These are phyloP conservation scores for Phialophora chinensis DNA, from an alignment of 2,329 filamentous ascomycete species.

Conservation along the genomic window DNA sequence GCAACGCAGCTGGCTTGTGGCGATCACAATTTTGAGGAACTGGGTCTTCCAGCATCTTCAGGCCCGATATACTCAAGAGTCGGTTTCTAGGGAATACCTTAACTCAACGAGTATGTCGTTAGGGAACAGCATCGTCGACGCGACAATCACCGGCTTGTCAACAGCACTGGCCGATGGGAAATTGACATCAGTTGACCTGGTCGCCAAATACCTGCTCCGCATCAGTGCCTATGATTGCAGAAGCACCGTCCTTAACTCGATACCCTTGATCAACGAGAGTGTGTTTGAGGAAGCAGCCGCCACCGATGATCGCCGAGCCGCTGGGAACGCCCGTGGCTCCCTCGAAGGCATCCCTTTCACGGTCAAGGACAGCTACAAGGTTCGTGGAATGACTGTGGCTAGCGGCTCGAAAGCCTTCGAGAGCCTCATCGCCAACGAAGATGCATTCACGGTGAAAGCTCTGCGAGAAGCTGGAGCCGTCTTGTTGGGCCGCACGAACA, in stretches of 20 bases:
- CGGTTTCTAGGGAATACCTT: neutral
- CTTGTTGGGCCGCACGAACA: conserved; percentile 63
- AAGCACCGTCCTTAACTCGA: conserved; percentile 53
- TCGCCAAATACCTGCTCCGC: conserved; percentile 54
- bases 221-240: conserved; percentile 56
- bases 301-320: conserved; percentile 54
- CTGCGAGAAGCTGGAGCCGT: conserved; percentile 59
- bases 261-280: conserved; percentile 55
- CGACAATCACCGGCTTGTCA: conserved; percentile 54
- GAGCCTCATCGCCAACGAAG: conserved; percentile 57
- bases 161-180: conserved; percentile 49
- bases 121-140: conserved; percentile 50
- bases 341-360: conserved; percentile 65
- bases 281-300: conserved; percentile 56
- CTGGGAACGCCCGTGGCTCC: conserved; percentile 45
- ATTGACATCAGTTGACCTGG: conserved; percentile 55
- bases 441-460: conserved; percentile 58
- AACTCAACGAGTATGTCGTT: neutral
- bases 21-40: neutral
- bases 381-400: conserved; percentile 60
- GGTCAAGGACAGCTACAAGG: conserved; percentile 64
- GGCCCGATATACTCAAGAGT: neutral
- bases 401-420: conserved; percentile 62
- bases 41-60: neutral
- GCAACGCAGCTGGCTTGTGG: neutral